Evolutionary conservation across 495 filamentous ascomycete genomes (phyloP).

Genomic region (Penicillium diatomitis): DNA sequence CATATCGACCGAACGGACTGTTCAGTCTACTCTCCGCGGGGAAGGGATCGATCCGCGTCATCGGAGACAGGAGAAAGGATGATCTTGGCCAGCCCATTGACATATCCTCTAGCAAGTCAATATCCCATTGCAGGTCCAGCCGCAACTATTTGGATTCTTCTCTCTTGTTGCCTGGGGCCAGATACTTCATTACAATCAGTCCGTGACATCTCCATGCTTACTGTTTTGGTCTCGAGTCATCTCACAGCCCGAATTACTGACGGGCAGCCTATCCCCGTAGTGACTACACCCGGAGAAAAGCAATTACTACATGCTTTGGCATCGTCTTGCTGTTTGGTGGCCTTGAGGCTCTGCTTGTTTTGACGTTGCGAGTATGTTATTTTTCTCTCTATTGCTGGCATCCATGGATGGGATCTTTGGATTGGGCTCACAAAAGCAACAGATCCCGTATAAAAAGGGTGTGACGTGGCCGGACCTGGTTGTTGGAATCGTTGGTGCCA

Average conservation of each 20-base stretch:
- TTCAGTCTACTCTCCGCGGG: neutral
- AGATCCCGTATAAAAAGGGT: conserved; percentile 46
- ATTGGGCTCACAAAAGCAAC: neutral
- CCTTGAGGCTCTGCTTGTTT: conserved; percentile 50
- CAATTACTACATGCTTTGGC: conserved; percentile 28
- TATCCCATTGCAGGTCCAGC: conserved; percentile 64
- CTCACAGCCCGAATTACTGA: too few relatives aligned
- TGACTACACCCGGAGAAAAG: conserved; percentile 43
- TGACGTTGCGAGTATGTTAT: conserved; percentile 48
- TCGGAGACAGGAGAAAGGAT: too few relatives aligned
- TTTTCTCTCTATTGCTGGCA: neutral
- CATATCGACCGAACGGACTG: neutral
- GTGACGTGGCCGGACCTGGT: conserved; percentile 48
- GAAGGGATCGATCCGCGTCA: too few relatives aligned
- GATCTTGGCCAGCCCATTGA: too few relatives aligned
- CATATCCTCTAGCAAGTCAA: conserved; percentile 52
- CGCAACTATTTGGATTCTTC: conserved; percentile 58
- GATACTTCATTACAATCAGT: conserved; percentile 54
- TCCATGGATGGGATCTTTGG: neutral
- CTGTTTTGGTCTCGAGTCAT: too few relatives aligned
- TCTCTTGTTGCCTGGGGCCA: conserved; percentile 61
- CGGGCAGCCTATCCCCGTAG: conserved; percentile 14
- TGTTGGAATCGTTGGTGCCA: conserved; percentile 51
- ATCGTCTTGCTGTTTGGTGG: conserved; percentile 44
- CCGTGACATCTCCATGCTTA: conserved; percentile 8